phyloP scores from a whole-genome alignment of 192 early-diverging fungal species.

The Coemansia sp. region DNA sequence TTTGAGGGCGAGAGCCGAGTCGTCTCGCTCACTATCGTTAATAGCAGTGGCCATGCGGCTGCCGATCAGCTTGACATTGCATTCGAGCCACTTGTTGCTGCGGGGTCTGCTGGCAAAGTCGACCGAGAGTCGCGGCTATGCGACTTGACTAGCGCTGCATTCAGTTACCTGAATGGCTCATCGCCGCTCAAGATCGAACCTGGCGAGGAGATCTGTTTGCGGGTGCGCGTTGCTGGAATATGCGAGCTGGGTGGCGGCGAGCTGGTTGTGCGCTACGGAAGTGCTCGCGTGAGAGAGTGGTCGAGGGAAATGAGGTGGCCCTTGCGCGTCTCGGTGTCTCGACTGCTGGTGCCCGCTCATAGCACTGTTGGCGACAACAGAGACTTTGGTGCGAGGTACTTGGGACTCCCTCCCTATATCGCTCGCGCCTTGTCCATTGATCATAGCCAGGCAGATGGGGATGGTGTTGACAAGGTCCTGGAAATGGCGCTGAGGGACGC shows the following conservation, averaged over 20 bases:
- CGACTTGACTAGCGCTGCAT: constrained; percentile 35
- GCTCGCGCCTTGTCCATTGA: constrained; percentile 12
- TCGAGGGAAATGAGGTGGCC: constrained; percentile 40
- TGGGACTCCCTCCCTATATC: constrained; percentile 37
- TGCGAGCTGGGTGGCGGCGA: constrained; percentile 26
- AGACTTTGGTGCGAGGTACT: constrained; percentile 19
- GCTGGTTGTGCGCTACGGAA: constrained; percentile 40
- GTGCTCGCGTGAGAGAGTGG: constrained; percentile 15
- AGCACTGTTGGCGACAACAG: background rate
- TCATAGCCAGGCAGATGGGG: background rate
- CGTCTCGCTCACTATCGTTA: constrained; percentile 31
- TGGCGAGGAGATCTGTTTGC: constrained; percentile 9
- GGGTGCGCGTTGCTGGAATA: constrained; percentile 31
- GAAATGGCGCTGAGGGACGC: constrained; percentile 15
- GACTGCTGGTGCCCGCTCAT: constrained; percentile 24
- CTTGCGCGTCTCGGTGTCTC: constrained; percentile 33
- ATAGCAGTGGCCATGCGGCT: constrained; percentile 18
- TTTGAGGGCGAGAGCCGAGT: constrained; percentile 42
- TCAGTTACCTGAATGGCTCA: constrained; percentile 20
- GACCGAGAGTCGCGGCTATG: constrained; percentile 18
- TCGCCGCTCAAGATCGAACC: background rate
- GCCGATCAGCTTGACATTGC: constrained; percentile 22
- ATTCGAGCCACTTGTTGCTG: constrained; percentile 33
- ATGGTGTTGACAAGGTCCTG: constrained; percentile 7
- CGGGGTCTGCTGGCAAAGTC: background rate